A percentile compares a stretch with the other conserved stretches of the same genome.
These are phyloP conservation scores for Persicaria maculosa DNA, from an alignment of 148 eudicot species.

Conservation along the genomic window DNA sequence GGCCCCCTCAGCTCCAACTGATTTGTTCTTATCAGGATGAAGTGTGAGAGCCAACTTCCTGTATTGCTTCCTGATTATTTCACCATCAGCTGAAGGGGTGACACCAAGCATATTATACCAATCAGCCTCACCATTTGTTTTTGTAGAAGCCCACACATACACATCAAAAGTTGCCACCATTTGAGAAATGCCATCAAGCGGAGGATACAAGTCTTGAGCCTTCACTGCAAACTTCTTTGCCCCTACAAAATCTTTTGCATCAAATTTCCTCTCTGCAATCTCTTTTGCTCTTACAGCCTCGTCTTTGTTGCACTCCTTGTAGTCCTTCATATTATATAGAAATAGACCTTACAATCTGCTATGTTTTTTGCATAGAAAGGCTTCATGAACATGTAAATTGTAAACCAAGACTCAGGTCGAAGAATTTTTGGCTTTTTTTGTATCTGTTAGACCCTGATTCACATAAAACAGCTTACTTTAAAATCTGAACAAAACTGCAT, in stretches of 20 bases:
- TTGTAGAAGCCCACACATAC: conserved; percentile 45
- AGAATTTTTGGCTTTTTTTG: too few species aligned
- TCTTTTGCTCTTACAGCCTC: conserved; percentile 79
- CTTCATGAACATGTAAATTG: conserved; percentile 3
- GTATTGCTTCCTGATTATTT: conserved; percentile 58
- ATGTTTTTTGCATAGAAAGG: not conserved
- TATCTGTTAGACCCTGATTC: too few species aligned
- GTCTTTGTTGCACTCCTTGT: conserved; percentile 69
- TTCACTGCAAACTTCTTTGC: conserved; percentile 70
- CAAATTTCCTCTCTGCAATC: conserved; percentile 72
- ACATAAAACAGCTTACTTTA: not conserved
- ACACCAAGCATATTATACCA: conserved; percentile 71
- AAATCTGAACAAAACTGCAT: not conserved
- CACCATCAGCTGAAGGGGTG: conserved; percentile 53
- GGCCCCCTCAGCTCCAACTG: conserved; percentile 86
- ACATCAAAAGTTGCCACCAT: conserved; percentile 65
- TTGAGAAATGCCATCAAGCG: conserved; percentile 71
- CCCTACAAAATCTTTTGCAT: conserved; percentile 46
- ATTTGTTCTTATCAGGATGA: conserved; percentile 89
- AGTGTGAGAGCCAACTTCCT: conserved; percentile 76
- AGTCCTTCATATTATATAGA: conserved; percentile 23
- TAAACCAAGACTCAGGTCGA: not conserved
- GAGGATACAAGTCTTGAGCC: conserved; percentile 64
- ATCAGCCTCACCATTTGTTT: conserved; percentile 51
- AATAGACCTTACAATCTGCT: not conserved